These are phyloP conservation scores for Larix kaempferi DNA, from an alignment of 75 land plant genomes.

Conservation along the genomic window DNA sequence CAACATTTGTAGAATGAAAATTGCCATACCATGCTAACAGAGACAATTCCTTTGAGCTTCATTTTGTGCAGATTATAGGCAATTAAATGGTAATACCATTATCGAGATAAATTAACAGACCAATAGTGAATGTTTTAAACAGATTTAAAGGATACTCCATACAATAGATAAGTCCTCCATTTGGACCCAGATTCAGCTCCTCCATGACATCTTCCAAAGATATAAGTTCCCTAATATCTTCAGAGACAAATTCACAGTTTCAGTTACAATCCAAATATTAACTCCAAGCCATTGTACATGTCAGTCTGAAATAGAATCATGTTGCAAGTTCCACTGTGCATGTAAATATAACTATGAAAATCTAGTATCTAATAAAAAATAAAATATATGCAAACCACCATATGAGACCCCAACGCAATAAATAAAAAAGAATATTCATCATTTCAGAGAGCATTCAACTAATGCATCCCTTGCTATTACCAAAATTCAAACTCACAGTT, in stretches of 20 bases:
- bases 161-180: slow-evolving; percentile 96
- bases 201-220: slow-evolving; percentile 99
- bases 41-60: background rate
- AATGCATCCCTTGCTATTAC: background rate
- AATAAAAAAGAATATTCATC: background rate
- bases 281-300: background rate
- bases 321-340: background rate
- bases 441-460: background rate
- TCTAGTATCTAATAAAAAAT: background rate
- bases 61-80: background rate
- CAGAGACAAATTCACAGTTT: slow-evolving; percentile 8
- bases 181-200: slow-evolving; percentile 90
- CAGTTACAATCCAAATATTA: background rate
- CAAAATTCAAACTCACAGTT: background rate
- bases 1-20: background rate
- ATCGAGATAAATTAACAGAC: background rate
- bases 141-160: slow-evolving; percentile 89
- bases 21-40: background rate
- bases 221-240: slow-evolving; percentile 94
- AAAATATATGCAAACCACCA: background rate
- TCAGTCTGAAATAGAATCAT: background rate
- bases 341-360: background rate
- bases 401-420: background rate
- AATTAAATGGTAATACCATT: background rate
- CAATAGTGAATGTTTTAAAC: background rate